A percentile compares a stretch with the other conserved stretches of the same genome.
These are phyloP conservation scores for Ganoderma lingzhi DNA, from an alignment of 1,284 basidiomycete genomes.

Conservation along the genomic window DNA sequence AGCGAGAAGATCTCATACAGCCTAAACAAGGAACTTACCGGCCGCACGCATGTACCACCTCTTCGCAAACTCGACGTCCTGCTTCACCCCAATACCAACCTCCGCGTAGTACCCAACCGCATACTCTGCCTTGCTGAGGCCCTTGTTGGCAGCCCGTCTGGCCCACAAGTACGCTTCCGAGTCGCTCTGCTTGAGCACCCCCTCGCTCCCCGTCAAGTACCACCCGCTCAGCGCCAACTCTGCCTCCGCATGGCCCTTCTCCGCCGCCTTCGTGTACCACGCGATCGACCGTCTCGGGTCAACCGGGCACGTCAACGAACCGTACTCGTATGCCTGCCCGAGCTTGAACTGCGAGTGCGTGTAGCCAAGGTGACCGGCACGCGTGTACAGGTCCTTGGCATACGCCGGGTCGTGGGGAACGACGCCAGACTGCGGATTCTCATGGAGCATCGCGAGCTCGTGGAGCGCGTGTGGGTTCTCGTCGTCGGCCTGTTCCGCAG, in stretches of 20 bases:
- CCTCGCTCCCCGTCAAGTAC: slow-evolving; percentile 96
- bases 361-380: slow-evolving; percentile 94
- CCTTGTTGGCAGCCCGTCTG: slow-evolving; percentile 92
- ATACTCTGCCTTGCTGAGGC: slow-evolving; percentile 93
- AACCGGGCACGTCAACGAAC: slow-evolving; percentile 87
- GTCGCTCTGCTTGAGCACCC: slow-evolving; percentile 96
- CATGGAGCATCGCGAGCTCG: slow-evolving; percentile 94
- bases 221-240: slow-evolving; percentile 97
- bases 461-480: slow-evolving; percentile 98
- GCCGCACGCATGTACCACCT: slow-evolving; percentile 99
- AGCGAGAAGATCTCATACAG: neutral
- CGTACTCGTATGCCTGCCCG: slow-evolving; percentile 96
- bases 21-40: slow-evolving; percentile 60
- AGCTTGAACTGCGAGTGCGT: slow-evolving; percentile 95
- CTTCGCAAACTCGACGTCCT: slow-evolving; percentile 95
- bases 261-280: slow-evolving; percentile 98
- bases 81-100: slow-evolving; percentile 97
- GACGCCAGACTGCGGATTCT: slow-evolving; percentile 72
- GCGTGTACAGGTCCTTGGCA: slow-evolving; percentile 89
- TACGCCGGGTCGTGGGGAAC: slow-evolving; percentile 81
- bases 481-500: slow-evolving; percentile 97
- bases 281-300: slow-evolving; percentile 95
- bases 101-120: slow-evolving; percentile 98
- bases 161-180: slow-evolving; percentile 98
- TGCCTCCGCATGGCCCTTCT: slow-evolving; percentile 93